Conservation (phyloP, 768 basidiomycete genomes). For the Termitomyces heimii region DNA sequence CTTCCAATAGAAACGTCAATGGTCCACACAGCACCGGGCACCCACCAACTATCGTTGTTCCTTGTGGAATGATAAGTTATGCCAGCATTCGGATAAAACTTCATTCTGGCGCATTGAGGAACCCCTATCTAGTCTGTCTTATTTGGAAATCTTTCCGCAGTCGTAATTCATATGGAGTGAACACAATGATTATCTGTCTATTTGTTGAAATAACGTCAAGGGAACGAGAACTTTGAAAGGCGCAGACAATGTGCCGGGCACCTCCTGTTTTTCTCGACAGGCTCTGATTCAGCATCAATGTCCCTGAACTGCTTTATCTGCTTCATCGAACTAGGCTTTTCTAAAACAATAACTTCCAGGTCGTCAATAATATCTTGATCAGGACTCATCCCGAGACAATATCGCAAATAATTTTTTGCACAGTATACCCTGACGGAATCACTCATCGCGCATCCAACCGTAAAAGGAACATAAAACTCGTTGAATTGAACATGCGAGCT, state of each 20-base stretch:
- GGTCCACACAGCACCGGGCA: too few species aligned
- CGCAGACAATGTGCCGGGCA: neutral
- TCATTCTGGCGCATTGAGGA: neutral
- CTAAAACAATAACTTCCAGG: neutral
- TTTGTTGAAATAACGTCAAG: too few species aligned
- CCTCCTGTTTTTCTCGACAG: neutral
- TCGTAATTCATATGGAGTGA: neutral
- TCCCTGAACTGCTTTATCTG: neutral
- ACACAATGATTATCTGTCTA: too few species aligned
- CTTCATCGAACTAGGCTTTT: neutral
- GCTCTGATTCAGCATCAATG: neutral
- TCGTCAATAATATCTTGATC: neutral
- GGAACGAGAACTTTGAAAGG: neutral
- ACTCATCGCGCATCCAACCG: neutral
- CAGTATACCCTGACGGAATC: neutral
- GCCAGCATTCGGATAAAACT: neutral
- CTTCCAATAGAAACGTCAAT: too few species aligned
- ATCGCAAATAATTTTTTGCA: neutral
- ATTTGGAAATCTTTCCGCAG: too few species aligned
- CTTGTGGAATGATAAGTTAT: neutral
- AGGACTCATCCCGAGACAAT: neutral
- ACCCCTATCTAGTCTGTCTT: neutral
- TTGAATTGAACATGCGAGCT: too few species aligned
- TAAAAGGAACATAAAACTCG: too few species aligned
- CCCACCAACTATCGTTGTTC: too few species aligned